Base-by-base conservation (phyloP, 2,329 filamentous ascomycete genomes). In the Bipolaris bicolor region DNA sequence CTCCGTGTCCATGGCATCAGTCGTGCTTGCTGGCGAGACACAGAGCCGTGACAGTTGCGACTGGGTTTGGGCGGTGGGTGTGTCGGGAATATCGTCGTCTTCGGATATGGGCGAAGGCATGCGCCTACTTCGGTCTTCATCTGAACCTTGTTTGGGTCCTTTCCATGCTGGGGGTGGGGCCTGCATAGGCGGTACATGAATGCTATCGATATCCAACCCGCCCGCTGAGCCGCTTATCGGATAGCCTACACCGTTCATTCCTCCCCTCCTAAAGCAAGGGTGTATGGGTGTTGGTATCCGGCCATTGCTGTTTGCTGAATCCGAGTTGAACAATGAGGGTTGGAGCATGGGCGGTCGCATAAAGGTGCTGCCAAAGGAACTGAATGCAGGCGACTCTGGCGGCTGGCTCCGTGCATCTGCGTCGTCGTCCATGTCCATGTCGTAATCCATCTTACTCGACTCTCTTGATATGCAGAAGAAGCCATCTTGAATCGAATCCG, bases 41-140 rank as follows among this genome's bases (percentile, higher is more conserved):
- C 71, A 75, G 39, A 78, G 71, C 43, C 76, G 71, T 45, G 69
- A 74, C 18, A 78, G 68, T 53, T 77, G 76, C 18, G 71, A 75
- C 47, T 76, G 71, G 5, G 76, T 73, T 31, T 75, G 57, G 0
- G 72, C 70, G 1, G 75, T 77, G 7, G 74, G 73, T 5, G 73
- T 75, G 44, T 75, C 73, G 7, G 73, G 70, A 11, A 74, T 60
- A 45, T 73, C 72, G 44, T 77, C 75, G 57, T 76, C 73, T 54
- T 78, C 76, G 6, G 73, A 75, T 44, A 78, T 77, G 45, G 76
- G 76, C 18, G 76, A 78, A 3, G 76, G 76, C 73, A 77, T 77
- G 43, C 73, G 72, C 20, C 69, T 58, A 39, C 61, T 68, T 16
- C 72, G 62, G 49, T 75, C 66, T 39, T 64, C 49, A 20, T 66